phyloP scores from a whole-genome alignment of 257 asterid genomes.

The Handroanthus guayacan region DNA sequence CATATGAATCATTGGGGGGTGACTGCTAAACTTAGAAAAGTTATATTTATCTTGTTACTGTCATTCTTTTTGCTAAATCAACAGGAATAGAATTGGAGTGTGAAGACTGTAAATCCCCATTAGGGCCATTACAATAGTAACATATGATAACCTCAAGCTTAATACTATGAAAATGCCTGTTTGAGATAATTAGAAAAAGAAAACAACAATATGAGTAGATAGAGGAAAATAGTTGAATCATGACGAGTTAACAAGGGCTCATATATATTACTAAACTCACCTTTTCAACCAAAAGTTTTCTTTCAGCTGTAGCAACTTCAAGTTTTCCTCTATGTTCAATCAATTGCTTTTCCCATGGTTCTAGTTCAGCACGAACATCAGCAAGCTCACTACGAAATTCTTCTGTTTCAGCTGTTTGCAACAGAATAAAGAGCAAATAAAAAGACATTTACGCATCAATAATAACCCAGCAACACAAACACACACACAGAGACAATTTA shows the following conservation, averaged over 20 bases:
- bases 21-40: neutral
- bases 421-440: slow-evolving; percentile 17
- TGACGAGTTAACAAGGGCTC: neutral
- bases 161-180: neutral
- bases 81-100: neutral
- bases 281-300: slow-evolving; percentile 77
- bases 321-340: slow-evolving; percentile 86
- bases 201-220: neutral
- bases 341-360: slow-evolving; percentile 96
- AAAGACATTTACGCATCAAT: slow-evolving; percentile 18
- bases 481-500: no score
- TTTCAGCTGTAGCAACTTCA: slow-evolving; percentile 87
- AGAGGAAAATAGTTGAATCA: neutral
- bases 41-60: neutral
- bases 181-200: neutral
- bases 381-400: slow-evolving; percentile 78
- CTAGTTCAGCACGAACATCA: slow-evolving; percentile 80
- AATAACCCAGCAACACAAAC: neutral
- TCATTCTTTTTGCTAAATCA: neutral
- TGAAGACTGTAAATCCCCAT: neutral
- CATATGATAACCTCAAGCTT: neutral
- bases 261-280: slow-evolving; percentile 38
- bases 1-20: neutral
- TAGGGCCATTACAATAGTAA: neutral
- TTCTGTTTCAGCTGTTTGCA: slow-evolving; percentile 82